Percentiles rank a stretch among this genome's conserved stretches.
Conservation (phyloP, 371 early-diverging fungal genomes). For the Mucor ambiguus region DNA sequence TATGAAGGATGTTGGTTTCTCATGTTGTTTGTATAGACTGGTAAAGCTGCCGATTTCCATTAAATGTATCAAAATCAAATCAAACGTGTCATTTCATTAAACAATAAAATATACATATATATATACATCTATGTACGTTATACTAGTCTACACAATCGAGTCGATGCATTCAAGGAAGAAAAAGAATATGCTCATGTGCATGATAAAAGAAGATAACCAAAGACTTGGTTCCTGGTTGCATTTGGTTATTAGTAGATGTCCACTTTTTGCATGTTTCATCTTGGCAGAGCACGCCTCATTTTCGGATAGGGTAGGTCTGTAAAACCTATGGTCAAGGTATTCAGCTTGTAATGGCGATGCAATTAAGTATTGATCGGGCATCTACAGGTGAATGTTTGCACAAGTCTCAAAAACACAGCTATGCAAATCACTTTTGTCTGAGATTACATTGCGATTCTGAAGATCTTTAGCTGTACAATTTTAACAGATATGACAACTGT, state of each 20-base stretch:
- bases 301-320: background rate
- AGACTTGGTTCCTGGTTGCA: background rate
- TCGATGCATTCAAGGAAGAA: background rate
- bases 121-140: background rate
- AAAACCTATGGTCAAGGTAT: background rate
- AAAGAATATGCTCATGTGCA: background rate
- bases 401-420: background rate
- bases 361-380: background rate
- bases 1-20: background rate
- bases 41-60: slow-evolving; percentile 59
- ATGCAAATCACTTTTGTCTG: background rate
- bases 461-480: background rate
- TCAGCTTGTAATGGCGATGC: background rate
- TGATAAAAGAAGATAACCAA: background rate
- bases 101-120: background rate
- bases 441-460: background rate
- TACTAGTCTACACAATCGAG: background rate
- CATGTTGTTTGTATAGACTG: slow-evolving; percentile 38
- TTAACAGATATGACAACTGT: no score
- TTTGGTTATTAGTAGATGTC: no score
- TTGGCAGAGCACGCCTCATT: no score
- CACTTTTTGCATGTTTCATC: no score
- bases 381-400: background rate
- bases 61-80: slow-evolving; percentile 16
- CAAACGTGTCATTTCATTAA: slow-evolving; percentile 1